Base-by-base conservation (phyloP, 2,329 filamentous ascomycete species). In the Colletotrichum liaoningense region DNA sequence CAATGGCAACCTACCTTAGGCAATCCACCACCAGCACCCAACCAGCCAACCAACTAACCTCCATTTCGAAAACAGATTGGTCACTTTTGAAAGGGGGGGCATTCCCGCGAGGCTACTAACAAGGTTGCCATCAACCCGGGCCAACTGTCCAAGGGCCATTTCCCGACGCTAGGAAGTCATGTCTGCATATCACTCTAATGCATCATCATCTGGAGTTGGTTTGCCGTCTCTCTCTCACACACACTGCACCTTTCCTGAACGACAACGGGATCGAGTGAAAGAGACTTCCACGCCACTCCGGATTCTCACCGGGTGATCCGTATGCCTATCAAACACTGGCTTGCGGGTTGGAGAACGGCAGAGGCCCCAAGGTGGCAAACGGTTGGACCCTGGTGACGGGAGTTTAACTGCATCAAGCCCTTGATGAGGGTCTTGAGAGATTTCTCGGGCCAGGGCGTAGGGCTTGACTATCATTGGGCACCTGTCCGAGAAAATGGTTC, bases 271-370 rank as follows among this genome's bases (percentile, higher is more conserved):
- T 26, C n/a, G 24, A 35, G 4, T 12, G 24, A 46, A 26, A 24
- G 59, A 69, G 22, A 49, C 54, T 22, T 72, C 28, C 38, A 69
- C 56, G 60, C 46, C 55, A 52, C 59, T 72, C 22, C n/a, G 55
- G 67, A 70, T 73, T 70, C 46, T 70, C 70, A 73, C 70, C 70
- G n/a, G 67, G 70, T 56, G 64, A 59, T 30, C 49, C 54, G 55
- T 65, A 38, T 54, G 60, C 28, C 67, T 38, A 60, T 65, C 60
- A 60, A 57, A 62, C 42, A 60, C 66, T 65, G 65, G 70, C 46
- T 46, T 46, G 38, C 24, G 54, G 33, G 46, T 35, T 60, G 54
- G 38, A 64, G 14, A 24, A 52, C 46, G 24, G 52, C 54, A 49
- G 30, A 58, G 35, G 57, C 42, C 24, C 59, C 30, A 46, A 35